phyloP scores from a whole-genome alignment of 2,329 filamentous ascomycete species.

The Penicillium sp. region DNA sequence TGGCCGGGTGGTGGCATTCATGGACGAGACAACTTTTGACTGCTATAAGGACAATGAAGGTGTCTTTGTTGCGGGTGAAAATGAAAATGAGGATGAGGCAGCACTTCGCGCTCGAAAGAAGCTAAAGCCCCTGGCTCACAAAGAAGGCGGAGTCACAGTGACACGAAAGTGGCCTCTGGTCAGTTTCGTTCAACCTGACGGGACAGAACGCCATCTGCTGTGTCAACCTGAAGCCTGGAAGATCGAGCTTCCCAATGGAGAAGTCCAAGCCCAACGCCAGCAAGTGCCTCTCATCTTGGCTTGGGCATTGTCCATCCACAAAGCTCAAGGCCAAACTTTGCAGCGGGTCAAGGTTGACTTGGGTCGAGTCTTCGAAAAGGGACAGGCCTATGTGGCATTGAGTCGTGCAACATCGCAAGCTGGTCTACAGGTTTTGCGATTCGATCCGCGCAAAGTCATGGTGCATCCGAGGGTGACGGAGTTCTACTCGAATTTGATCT shows the following conservation, averaged over 20 bases:
- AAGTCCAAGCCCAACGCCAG: conserved; percentile 79
- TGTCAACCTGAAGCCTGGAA: conserved; percentile 91
- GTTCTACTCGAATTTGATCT: conserved; percentile 80
- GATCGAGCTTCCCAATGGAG: conserved; percentile 89
- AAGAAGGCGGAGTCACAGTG: conserved; percentile 44
- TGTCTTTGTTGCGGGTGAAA: conserved; percentile 46
- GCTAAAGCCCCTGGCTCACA: conserved; percentile 49
- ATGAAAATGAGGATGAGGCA: conserved; percentile 40
- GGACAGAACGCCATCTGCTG: conserved; percentile 67
- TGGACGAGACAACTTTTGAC: conserved; percentile 60
- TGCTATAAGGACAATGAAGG: conserved; percentile 54
- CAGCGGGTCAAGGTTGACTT: conserved; percentile 93
- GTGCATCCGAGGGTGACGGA: conserved; percentile 78
- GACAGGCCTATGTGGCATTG: conserved; percentile 93
- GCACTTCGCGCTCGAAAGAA: conserved; percentile 48
- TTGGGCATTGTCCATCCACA: conserved; percentile 96
- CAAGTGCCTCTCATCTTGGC: conserved; percentile 86
- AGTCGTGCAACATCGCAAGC: conserved; percentile 84
- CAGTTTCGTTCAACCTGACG: conserved; percentile 73
- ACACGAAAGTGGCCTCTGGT: conserved; percentile 71
- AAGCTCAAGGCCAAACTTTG: conserved; percentile 91
- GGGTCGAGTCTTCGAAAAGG: conserved; percentile 89
- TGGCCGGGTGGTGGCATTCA: conserved; percentile 77
- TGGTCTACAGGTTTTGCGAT: conserved; percentile 80
- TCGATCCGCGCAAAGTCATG: conserved; percentile 87